Evolutionary conservation across 2,329 filamentous ascomycete genomes (phyloP).

Genomic region (Botrytis deweyae): DNA sequence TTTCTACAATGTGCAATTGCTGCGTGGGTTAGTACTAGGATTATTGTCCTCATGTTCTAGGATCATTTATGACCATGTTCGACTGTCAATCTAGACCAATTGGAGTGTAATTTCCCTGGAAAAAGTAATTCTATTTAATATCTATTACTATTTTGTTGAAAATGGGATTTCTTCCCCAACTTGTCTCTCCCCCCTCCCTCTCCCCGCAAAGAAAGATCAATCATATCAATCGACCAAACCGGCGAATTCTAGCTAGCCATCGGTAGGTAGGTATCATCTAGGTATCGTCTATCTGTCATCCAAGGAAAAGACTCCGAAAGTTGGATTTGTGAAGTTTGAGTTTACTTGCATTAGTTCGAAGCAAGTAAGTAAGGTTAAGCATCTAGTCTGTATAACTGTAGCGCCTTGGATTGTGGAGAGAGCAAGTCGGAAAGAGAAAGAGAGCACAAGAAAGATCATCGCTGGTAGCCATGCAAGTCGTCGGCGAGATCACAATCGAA

Average conservation of each 20-base stretch:
- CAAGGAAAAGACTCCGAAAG: background rate
- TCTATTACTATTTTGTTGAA: background rate
- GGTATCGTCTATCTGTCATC: background rate
- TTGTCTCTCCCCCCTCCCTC: background rate
- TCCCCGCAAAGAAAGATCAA: background rate
- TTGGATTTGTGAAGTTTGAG: background rate
- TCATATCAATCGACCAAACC: background rate
- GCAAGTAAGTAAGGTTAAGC: background rate
- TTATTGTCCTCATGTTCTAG: background rate
- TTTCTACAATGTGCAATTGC: constrained; percentile 3
- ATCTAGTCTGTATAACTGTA: background rate
- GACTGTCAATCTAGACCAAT: background rate
- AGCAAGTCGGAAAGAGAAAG: background rate
- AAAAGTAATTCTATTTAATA: background rate
- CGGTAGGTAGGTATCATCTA: background rate
- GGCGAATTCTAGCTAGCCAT: background rate
- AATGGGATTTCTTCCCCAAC: background rate
- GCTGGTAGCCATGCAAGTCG: background rate
- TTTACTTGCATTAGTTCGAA: constrained; percentile 1
- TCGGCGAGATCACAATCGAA: background rate
- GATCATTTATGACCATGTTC: background rate
- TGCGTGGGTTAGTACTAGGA: constrained; percentile 6
- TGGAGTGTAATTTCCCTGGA: background rate
- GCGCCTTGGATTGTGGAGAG: background rate
- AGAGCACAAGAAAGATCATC: background rate